Evolutionary conservation across 148 eudicot genomes (phyloP), one percentile per base, ranked within the genome.

Genomic region (Camellia granthamiana): DNA sequence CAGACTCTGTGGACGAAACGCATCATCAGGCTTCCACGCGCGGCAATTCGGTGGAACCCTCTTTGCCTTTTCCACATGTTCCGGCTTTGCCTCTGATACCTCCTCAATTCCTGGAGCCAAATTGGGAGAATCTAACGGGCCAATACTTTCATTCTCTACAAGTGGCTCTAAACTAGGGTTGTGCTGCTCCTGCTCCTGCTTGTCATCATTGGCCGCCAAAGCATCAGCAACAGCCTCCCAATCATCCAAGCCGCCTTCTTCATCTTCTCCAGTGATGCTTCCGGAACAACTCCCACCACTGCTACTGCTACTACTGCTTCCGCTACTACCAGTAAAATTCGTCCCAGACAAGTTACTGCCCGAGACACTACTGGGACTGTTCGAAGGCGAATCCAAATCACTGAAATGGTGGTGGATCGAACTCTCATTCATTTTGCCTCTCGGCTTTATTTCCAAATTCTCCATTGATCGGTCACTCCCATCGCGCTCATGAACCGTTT

Each of bases 191-290:
- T 63, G 69, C 77, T 86, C 85, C 78, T 85, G 84, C 83, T 88
- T 88, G 75, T 85, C 76, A 6, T 86, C 84, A 21, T 81, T 72
- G 69, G 85, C 89, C 0, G 81, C 94, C 86, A 95, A 87, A 62
- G 94, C 95, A 86, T 95, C 98, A 18, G 97, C 98, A 75, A 95
- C 74, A 11, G 94, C 92, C 83, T 95, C 97, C 98, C 98, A 95
- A 84, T 95, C 98, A 84, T 93, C 97, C 88, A 92, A 87, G 85
- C 95, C 92, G 7, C 75, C 86, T 15, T 88, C 93, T 81, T 91
- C 98, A 74, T 92, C 97, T 60, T 91, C 97, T 59, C 89, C 95
- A 0, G 87, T 83, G 59, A 89, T 77, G 71, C 91, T 88, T 38
- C 92, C 92, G 0, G 91, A 91, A 79, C 80, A 90, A 81, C 88